Evolutionary conservation across 2,329 filamentous ascomycete genomes (phyloP).

Genomic region (Endothia cerciana): DNA sequence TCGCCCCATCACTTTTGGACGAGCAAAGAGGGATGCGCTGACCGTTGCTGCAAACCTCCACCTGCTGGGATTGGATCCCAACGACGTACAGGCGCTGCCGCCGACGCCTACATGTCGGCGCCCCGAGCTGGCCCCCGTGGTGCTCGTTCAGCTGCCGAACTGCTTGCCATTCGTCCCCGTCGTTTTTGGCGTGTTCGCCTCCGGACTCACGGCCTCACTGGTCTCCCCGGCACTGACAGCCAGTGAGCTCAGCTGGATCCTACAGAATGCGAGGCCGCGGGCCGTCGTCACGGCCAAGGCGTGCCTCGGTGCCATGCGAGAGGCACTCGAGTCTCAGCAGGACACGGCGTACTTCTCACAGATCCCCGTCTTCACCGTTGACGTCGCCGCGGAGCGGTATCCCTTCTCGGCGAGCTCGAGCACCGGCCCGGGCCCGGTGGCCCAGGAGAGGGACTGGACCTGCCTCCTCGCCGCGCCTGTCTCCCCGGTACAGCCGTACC

Average conservation of each 20-base stretch:
- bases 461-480: constrained; percentile 54
- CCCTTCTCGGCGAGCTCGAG: constrained; percentile 31
- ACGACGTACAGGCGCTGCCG: constrained; percentile 40
- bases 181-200: constrained; percentile 43
- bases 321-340: constrained; percentile 40
- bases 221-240: constrained; percentile 45
- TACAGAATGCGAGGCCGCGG: constrained; percentile 45
- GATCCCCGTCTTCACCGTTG: constrained; percentile 65
- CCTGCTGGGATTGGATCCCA: constrained; percentile 42
- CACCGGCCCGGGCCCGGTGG: constrained; percentile 1
- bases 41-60: constrained; percentile 42
- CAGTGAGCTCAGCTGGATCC: constrained; percentile 46
- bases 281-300: constrained; percentile 43
- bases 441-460: constrained; percentile 62
- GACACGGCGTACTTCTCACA: constrained; percentile 39
- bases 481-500: constrained; percentile 47
- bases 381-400: constrained; percentile 41
- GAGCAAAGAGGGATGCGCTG: constrained; percentile 41
- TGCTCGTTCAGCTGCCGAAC: constrained; percentile 49
- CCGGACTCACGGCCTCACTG: constrained; percentile 46
- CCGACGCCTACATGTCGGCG: constrained; percentile 43
- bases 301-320: constrained; percentile 39
- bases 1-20: constrained; percentile 41
- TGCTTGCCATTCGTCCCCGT: constrained; percentile 44
- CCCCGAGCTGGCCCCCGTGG: constrained; percentile 46